Base-by-base conservation (phyloP, 306 rosid species). In the Vigna nakashimae region DNA sequence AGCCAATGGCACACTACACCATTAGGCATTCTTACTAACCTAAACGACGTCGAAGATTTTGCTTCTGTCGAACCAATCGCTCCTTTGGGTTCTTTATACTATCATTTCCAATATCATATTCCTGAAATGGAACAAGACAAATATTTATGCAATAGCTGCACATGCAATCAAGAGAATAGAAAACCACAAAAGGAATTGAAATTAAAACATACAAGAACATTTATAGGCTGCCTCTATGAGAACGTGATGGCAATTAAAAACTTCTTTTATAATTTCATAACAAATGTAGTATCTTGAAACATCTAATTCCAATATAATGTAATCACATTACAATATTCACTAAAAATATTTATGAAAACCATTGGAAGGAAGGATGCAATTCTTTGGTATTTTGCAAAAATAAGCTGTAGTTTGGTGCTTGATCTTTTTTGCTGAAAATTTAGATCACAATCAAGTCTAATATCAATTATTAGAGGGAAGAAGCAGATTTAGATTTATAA, bases 61-160 rank as follows among this genome's bases (percentile, higher is more conserved):
- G 97, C 78, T 94, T 94, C 65, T 94, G 98, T 69, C 97, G 95
- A 82, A 94, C 98, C 88, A 94, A 77, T 17, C 96, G 88, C 84
- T 94, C 97, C 89, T 85, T 92, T 5, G 98, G 93, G 76, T 84
- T 92, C 83, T 92, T 92, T 79, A 58, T 56, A 65, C 79, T 91
- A 65, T 94, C 98, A 84, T 65, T 90, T 62, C 81, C 88, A 15
- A 90, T 77, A 83, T 94, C 98, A 40, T 89, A 94, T 84, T 94
- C 98, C 98, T 94, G 93, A 86, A 85, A 82, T 30, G 45, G 70
- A 83, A 82, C 16, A 79, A 26, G 65, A 18, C 55, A 17, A 43
- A 82, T 65, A 65, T 65, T 43, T 49, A 45, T 13, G 18, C 22
- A 65, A 20, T 56, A 71, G 30, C 68, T 6, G 65, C 16, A 64